Conservation (phyloP, 768 basidiomycete genomes). For the Pulveroboletus ravenelii region DNA sequence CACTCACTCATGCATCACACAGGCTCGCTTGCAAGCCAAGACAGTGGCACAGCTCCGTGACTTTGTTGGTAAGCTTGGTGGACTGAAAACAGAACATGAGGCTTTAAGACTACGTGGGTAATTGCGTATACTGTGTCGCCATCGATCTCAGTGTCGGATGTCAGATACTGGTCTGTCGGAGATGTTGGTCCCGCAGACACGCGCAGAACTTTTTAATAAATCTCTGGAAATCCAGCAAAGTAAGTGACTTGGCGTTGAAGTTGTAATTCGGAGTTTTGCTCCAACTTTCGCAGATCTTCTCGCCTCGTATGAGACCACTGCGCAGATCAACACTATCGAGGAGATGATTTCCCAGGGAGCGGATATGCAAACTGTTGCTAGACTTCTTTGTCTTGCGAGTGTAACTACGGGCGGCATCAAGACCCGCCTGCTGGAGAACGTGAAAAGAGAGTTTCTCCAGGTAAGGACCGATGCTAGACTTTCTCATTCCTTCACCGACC, state of each 20-base stretch:
- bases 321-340: slow-evolving; percentile 83
- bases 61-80: slow-evolving; percentile 93
- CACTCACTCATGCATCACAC: slow-evolving; percentile 3
- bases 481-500: not conserved
- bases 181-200: slow-evolving; percentile 77
- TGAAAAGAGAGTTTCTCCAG: slow-evolving; percentile 92
- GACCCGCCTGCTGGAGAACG: slow-evolving; percentile 74
- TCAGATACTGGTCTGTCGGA: slow-evolving; percentile 94
- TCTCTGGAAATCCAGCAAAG: slow-evolving; percentile 96
- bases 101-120: slow-evolving; percentile 79
- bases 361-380: slow-evolving; percentile 71
- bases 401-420: slow-evolving; percentile 85
- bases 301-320: slow-evolving; percentile 79
- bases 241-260: slow-evolving; percentile 31
- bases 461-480: slow-evolving; percentile 25
- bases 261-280: not conserved
- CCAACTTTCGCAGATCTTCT: slow-evolving; percentile 64
- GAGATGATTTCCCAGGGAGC: slow-evolving; percentile 85
- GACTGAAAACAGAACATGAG: slow-evolving; percentile 89
- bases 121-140: not conserved
- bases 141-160: slow-evolving; percentile 2
- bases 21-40: slow-evolving; percentile 84
- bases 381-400: slow-evolving; percentile 83
- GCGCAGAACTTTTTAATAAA: slow-evolving; percentile 84
- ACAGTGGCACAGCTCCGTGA: slow-evolving; percentile 88